These are phyloP conservation scores for Cercospora zeae-maydis DNA, from an alignment of 2,329 filamentous ascomycete species.

Conservation along the genomic window DNA sequence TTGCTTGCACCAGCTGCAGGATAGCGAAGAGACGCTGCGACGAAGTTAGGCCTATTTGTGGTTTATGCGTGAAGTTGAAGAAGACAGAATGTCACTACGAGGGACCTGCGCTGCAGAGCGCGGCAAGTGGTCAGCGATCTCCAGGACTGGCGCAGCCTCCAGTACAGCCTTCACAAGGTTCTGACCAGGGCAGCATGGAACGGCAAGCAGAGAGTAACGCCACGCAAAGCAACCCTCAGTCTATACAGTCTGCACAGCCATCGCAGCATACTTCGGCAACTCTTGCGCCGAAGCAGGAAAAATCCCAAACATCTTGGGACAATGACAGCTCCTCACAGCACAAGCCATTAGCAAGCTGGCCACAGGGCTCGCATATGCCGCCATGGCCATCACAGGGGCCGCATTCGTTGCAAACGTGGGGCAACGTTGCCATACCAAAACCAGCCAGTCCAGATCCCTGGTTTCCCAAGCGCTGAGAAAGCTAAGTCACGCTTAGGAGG, in stretches of 20 bases:
- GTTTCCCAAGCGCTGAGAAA: slow-evolving; percentile 23
- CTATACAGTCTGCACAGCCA: not conserved
- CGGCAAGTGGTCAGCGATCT: not conserved
- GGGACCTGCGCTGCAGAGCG: not conserved
- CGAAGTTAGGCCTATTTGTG: slow-evolving; percentile 18
- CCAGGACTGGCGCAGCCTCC: not conserved
- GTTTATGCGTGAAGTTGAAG: slow-evolving; percentile 12
- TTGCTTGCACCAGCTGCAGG: slow-evolving; percentile 15
- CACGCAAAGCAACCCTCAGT: not conserved
- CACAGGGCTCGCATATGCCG: not conserved
- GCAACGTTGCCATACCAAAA: slow-evolving; percentile 14
- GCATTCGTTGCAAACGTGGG: slow-evolving; percentile 15
- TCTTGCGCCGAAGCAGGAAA: not conserved
- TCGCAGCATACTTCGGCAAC: not conserved
- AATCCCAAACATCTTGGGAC: not conserved
- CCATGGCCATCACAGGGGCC: slow-evolving; percentile 1
- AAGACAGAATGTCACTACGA: slow-evolving; percentile 18
- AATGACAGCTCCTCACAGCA: not conserved
- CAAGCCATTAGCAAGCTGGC: not conserved
- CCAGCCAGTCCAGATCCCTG: slow-evolving; percentile 29
- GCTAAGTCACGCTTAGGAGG: not conserved
- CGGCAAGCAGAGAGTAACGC: not conserved
- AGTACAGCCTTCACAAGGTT: not conserved
- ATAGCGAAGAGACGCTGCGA: slow-evolving; percentile 17
- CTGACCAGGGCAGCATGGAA: not conserved